These are phyloP conservation scores for Periconia digitata DNA, from an alignment of 2,329 filamentous ascomycete species.

Conservation along the genomic window DNA sequence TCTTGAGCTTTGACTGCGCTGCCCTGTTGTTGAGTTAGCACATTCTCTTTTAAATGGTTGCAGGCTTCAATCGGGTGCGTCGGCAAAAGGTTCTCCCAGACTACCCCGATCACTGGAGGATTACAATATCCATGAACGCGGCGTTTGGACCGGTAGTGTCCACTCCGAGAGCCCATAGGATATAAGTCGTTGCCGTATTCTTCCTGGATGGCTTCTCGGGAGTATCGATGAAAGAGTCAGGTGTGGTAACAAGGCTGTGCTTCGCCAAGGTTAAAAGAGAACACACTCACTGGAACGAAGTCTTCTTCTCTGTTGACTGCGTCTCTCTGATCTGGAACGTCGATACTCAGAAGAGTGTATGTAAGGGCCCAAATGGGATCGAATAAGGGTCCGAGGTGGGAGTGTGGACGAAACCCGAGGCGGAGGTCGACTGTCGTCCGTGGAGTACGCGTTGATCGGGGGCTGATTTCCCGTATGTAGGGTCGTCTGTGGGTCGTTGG, in stretches of 20 bases:
- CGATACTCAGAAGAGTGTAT: slow-evolving; percentile 4
- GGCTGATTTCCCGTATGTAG: neutral
- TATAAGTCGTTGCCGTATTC: too few species aligned
- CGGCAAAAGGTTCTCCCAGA: neutral
- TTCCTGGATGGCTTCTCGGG: too few species aligned
- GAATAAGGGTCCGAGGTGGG: slow-evolving; percentile 1
- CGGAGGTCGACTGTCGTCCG: neutral
- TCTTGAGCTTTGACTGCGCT: slow-evolving; percentile 1
- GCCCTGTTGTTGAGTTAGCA: neutral
- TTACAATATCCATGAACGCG: too few species aligned
- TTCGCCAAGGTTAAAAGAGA: neutral
- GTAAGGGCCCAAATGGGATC: neutral
- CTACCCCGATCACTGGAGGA: too few species aligned
- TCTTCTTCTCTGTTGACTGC: neutral
- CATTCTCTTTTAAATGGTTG: neutral
- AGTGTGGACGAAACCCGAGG: slow-evolving; percentile 2
- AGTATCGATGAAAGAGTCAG: neutral
- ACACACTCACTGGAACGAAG: slow-evolving; percentile 1
- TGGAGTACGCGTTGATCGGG: neutral
- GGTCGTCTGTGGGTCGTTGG: neutral
- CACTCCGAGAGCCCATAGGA: too few species aligned
- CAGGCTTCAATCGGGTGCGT: neutral
- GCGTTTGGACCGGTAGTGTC: too few species aligned
- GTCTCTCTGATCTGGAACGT: neutral
- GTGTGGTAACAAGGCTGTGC: neutral